A percentile compares a stretch with the other conserved stretches of the same genome.
phyloP scores from a whole-genome alignment of 176 grass and related monocot species.

The Pontederia paniculata region DNA sequence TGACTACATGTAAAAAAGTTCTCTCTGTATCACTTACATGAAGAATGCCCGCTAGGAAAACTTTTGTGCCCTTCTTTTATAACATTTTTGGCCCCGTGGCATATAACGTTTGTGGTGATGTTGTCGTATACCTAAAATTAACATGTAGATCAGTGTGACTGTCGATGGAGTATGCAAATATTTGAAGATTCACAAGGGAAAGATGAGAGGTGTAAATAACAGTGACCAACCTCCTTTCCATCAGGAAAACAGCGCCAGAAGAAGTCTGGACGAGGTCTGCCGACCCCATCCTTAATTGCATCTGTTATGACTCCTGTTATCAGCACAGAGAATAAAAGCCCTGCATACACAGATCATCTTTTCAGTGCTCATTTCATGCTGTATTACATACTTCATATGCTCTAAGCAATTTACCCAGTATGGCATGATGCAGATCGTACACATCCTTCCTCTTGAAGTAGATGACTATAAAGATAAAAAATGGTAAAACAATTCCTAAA shows the following conservation, averaged over 20 bases:
- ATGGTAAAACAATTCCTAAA: conserved; percentile 61
- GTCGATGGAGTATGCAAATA: not conserved
- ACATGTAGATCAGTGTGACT: not conserved
- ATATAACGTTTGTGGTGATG: conserved; percentile 60
- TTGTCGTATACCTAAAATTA: conserved; percentile 60
- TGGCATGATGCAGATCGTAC: conserved; percentile 90
- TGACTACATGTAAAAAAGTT: too few relatives aligned
- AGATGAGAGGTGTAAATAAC: conserved; percentile 6
- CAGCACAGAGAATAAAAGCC: conserved; percentile 84
- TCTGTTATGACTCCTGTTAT: conserved; percentile 95
- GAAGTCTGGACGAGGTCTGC: conserved; percentile 87
- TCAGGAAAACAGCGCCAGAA: conserved; percentile 99
- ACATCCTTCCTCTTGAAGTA: conserved; percentile 87
- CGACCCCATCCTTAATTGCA: conserved; percentile 92
- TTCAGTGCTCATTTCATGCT: not conserved
- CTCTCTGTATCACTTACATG: conserved; percentile 31
- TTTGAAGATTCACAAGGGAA: not conserved
- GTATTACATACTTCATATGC: not conserved
- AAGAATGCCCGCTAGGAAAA: conserved; percentile 91
- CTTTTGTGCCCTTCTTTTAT: conserved; percentile 94
- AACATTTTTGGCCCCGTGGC: conserved; percentile 67
- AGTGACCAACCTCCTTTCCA: conserved; percentile 59
- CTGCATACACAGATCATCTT: conserved; percentile 22
- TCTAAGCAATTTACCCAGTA: conserved; percentile 48
- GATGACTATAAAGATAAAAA: conserved; percentile 47